Evolutionary conservation across 225 moss, liverwort and hornwort genomes (phyloP).

Genomic region (Marchantia paleacea): DNA sequence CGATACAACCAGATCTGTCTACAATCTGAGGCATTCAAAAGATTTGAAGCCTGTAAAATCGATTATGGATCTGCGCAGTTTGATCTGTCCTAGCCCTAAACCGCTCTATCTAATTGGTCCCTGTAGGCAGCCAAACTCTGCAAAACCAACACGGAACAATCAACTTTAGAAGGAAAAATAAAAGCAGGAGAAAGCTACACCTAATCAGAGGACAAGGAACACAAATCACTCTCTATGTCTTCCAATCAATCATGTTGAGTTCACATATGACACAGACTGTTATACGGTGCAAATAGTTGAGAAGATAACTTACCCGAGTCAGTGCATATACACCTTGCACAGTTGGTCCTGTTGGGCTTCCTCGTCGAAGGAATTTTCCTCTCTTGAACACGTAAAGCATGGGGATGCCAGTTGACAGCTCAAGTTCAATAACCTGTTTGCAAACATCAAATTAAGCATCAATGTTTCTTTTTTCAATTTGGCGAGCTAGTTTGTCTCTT

Average conservation of each 20-base stretch:
- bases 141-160: conserved; percentile 8
- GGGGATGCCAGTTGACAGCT: conserved; percentile 90
- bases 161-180: not conserved
- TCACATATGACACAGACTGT: not conserved
- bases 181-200: too few species aligned
- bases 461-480: too few species aligned
- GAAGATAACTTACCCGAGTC: conserved; percentile 46
- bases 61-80: not conserved
- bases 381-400: conserved; percentile 81
- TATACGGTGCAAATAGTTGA: not conserved
- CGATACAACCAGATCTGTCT: not conserved
- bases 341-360: conserved; percentile 76
- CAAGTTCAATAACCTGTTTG: conserved; percentile 77
- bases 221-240: not conserved
- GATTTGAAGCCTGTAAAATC: not conserved
- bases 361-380: conserved; percentile 67
- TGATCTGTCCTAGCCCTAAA: conserved; percentile 1
- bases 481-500: too few species aligned
- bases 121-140: conserved; percentile 55
- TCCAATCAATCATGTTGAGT: not conserved
- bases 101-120: conserved; percentile 37
- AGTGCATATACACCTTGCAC: conserved; percentile 81
- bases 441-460: too few species aligned
- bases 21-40: not conserved
- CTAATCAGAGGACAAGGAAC: not conserved